These are phyloP conservation scores for Dactylorhiza incarnata DNA, from an alignment of 106 monocot genomes.

Conservation along the genomic window DNA sequence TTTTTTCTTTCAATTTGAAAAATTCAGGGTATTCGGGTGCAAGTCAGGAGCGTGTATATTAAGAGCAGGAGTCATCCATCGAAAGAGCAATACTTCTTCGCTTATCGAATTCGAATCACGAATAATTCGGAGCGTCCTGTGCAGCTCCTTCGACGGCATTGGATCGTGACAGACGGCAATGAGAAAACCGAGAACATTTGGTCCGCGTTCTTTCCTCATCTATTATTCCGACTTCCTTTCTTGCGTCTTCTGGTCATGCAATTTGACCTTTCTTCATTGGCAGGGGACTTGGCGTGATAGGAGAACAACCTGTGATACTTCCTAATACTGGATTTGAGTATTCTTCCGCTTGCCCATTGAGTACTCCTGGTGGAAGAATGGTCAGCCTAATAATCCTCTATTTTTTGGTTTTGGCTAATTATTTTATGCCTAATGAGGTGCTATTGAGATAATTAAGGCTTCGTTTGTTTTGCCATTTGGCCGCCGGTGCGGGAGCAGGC, in stretches of 20 bases:
- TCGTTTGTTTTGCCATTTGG: too few species aligned
- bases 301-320: slow-evolving; percentile 96
- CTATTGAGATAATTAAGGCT: background rate
- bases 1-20: slow-evolving; percentile 9
- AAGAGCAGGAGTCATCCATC: slow-evolving; percentile 68
- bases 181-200: slow-evolving; percentile 86
- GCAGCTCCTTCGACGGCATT: slow-evolving; percentile 90
- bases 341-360: slow-evolving; percentile 81
- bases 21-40: slow-evolving; percentile 84
- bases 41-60: slow-evolving; percentile 85
- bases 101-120: slow-evolving; percentile 60
- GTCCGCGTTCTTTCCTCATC: slow-evolving; percentile 22
- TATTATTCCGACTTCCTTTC: background rate
- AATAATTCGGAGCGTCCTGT: slow-evolving; percentile 80
- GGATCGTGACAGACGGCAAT: slow-evolving; percentile 93
- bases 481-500: too few species aligned
- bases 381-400: slow-evolving; percentile 21
- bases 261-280: background rate
- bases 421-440: background rate
- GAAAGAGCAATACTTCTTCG: slow-evolving; percentile 72
- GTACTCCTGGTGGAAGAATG: slow-evolving; percentile 84
- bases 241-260: background rate
- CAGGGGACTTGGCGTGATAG: slow-evolving; percentile 89
- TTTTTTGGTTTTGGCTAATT: background rate
- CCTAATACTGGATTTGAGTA: slow-evolving; percentile 88